Evolutionary conservation across 1,139 yeast genomes (phyloP).

Genomic region (Protomyces gravidus): DNA sequence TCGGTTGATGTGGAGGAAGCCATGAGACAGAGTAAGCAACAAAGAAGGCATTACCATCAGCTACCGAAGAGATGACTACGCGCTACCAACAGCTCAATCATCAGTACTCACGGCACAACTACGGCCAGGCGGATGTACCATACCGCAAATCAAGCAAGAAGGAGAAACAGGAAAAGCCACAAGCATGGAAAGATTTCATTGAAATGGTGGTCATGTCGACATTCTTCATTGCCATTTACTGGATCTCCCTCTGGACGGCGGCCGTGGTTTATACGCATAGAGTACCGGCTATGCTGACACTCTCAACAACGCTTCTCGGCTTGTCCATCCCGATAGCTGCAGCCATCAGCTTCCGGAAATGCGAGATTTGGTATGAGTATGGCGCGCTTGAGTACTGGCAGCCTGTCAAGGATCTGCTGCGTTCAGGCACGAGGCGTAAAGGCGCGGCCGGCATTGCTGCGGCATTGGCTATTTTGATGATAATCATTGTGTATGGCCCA

Average conservation of each 20-base stretch:
- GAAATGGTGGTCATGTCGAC: constrained; percentile 15
- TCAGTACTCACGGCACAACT: background rate
- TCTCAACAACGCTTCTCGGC: background rate
- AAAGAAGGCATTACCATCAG: too few species aligned
- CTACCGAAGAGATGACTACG: background rate
- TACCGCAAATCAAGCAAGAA: background rate
- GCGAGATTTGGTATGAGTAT: constrained; percentile 25
- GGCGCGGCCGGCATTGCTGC: constrained; percentile 3
- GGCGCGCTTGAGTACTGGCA: constrained; percentile 29
- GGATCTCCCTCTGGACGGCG: constrained; percentile 10
- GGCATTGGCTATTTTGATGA: constrained; percentile 7
- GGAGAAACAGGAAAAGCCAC: background rate
- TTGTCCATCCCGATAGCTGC: constrained; percentile 7
- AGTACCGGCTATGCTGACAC: background rate
- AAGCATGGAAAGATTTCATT: constrained; percentile 13
- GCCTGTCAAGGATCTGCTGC: constrained; percentile 17
- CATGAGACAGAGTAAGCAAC: background rate
- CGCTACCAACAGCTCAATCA: background rate
- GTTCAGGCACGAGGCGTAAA: constrained; percentile 17
- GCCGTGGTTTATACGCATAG: background rate
- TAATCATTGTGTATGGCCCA: constrained; percentile 18
- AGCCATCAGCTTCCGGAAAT: constrained; percentile 10
- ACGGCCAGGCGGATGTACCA: background rate
- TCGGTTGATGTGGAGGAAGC: background rate
- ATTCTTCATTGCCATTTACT: constrained; percentile 16